Evolutionary conservation across 2,329 filamentous ascomycete species (phyloP), one percentile per base, ranked within the genome.

Genomic region (Colletotrichum neosansevieriae): DNA sequence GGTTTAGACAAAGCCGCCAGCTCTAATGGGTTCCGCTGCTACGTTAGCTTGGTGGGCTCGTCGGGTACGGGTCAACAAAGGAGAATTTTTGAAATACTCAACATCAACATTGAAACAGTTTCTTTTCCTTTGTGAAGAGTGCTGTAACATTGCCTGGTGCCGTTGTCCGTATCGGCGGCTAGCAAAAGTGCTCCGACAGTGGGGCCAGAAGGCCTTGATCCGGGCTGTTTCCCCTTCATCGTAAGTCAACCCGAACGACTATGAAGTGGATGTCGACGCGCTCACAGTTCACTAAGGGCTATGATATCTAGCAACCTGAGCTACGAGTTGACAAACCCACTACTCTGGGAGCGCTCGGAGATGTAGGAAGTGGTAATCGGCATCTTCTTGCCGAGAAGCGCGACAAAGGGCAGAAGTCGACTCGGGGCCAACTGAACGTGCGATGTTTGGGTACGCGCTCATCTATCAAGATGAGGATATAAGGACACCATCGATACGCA

Each of bases 261-360:
- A 38, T 32, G 32, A 9, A 32, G 32, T 42, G 57, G 24, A 59
- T 13, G 40, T 6, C 12, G 24, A 15, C 19, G 15, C 21, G 9
- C 66, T 66, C 34, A 66, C 54, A 40, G 61, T 51, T 51, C 34
- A 50, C 54, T 42, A 59, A 65, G 29, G 24, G 66, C 61, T 44
- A 49, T 60, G 54, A 32, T 61, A 11, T 44, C 51, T 38, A 24
- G 38, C 10, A 38, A 60, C 24, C 34, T 29, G 47, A 65, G 29
- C 61, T 38, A 65, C 29, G 47, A 24, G 3, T 38, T 34, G 47
- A 50, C 21, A 38, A 19, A 47, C 19, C 61, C 66, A 42, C 49
- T 32, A 29, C 21, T 13, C 6, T 36, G 32, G 38, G 61, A 45
- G 24, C 49, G 42, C 38, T 56, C 61, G 58, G 19, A 50, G 47